Base-by-base conservation (phyloP, 2,329 filamentous ascomycete species). In the Chalara sp. region DNA sequence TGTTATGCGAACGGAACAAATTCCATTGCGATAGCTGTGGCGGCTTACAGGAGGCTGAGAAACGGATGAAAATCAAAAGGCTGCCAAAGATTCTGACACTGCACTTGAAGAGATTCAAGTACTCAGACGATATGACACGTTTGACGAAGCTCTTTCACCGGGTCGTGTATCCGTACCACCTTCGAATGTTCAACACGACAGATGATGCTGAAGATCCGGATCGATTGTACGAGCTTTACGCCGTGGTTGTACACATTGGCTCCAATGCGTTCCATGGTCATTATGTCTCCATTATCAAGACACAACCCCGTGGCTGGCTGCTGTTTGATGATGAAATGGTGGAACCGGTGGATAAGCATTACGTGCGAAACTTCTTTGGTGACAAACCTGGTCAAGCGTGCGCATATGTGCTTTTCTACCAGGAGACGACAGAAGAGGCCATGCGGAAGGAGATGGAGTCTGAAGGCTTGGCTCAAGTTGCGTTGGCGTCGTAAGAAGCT, bases 261-360 rank as follows among this genome's bases (percentile, higher is more conserved):
- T 90, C 90, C 46, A 95, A 95, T 28, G 92, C 93, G 5, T 96
- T 96, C 64, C 93, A 99, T 65, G 93, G 93, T 4, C 93, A 99
- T 67, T 99, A 99, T 61, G 90, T 99, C 32, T 90, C 91, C 5
- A 93, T 99, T 49, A 91, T 99, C 73, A 99, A 99, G 71, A 97
- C 93, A 0, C 85, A 95, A 63, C 93, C 97, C 65, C 83, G 89
- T 48, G 93, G 93, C 31, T 99, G 93, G 93, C 73, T 99, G 41
- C 72, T 99, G 5, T 99, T 99, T 61, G 93, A 99, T 61, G 93
- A 99, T 63, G 93, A 99, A 70, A 90, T 97, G 82, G 93, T 99
- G 5, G 93, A 99, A 67, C 93, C 93, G 0, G 93, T 99, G 5
- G 90, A 96, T 68, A 96, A 96, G 69, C 85, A 87, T 65, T 99